phyloP scores from a whole-genome alignment of 805 yeast genomes.

The Jamesozyma lodderae region DNA sequence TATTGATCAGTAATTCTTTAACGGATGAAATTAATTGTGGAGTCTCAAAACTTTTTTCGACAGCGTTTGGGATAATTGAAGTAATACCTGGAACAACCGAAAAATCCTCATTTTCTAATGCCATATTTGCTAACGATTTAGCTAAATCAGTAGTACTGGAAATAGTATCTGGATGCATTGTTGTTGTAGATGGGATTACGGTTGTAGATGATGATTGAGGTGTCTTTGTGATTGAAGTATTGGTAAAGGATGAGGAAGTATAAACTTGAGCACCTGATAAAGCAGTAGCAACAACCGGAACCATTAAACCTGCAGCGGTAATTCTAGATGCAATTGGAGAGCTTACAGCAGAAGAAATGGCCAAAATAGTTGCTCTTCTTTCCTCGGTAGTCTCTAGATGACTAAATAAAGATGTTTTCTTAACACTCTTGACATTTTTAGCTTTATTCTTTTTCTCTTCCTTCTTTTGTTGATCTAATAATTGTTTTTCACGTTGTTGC shows the following conservation, averaged over 20 bases:
- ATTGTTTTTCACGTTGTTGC: slow-evolving; percentile 37
- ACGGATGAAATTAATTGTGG: slow-evolving; percentile 24
- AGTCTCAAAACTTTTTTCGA: slow-evolving; percentile 20
- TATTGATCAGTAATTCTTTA: slow-evolving; percentile 27
- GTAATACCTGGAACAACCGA: slow-evolving; percentile 33
- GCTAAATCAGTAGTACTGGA: slow-evolving; percentile 14
- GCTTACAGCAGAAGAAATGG: slow-evolving; percentile 28
- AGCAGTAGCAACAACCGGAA: slow-evolving; percentile 27
- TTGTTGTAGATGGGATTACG: slow-evolving; percentile 1
- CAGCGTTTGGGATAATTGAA: slow-evolving; percentile 38
- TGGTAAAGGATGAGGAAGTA: slow-evolving; percentile 15
- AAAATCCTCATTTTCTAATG: slow-evolving; percentile 22
- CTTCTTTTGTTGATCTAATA: slow-evolving; percentile 45
- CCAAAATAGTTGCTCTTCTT: slow-evolving; percentile 39
- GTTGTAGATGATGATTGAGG: slow-evolving; percentile 1
- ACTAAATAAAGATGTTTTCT: slow-evolving; percentile 57
- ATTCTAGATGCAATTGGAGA: slow-evolving; percentile 27
- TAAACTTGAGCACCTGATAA: slow-evolving; percentile 18
- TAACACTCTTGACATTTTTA: slow-evolving; percentile 25
- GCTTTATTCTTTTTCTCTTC: slow-evolving; percentile 42
- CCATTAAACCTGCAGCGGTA: slow-evolving; percentile 29
- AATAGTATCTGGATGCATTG: slow-evolving; percentile 5
- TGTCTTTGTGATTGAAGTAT: neutral
- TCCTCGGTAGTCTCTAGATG: slow-evolving; percentile 77
- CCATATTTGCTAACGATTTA: slow-evolving; percentile 20